Evolutionary conservation across 176 grass and related monocot genomes (phyloP).

Genomic region (Carex scoparia): DNA sequence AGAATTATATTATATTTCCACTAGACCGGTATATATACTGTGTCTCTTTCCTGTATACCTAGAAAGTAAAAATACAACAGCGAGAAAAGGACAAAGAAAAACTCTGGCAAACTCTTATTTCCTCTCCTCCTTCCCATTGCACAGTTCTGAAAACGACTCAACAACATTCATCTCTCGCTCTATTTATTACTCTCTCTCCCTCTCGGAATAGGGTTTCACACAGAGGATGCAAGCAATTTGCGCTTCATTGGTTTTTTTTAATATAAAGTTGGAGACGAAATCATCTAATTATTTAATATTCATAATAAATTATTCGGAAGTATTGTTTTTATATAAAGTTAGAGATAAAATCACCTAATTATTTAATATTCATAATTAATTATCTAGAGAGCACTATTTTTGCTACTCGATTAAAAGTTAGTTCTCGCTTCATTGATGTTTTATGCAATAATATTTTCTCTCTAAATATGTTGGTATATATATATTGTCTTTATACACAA

Average conservation of each 20-base stretch:
- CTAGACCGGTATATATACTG: background rate
- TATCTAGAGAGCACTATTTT: no score
- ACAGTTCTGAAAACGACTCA: slow-evolving; percentile 14
- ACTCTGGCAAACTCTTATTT: slow-evolving; percentile 5
- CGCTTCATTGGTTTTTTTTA: background rate
- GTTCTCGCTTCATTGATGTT: background rate
- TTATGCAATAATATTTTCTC: background rate
- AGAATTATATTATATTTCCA: background rate
- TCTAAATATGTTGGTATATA: background rate
- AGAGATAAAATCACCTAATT: no score
- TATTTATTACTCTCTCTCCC: background rate
- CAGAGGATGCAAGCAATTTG: background rate
- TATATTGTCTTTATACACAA: background rate
- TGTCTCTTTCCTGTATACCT: background rate
- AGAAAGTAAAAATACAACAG: slow-evolving; percentile 4
- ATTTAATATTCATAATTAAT: no score
- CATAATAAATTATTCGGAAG: no score
- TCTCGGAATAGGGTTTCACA: background rate
- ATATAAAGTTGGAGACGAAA: no score
- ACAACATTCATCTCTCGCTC: background rate
- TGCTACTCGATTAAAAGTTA: no score
- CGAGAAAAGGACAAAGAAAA: background rate
- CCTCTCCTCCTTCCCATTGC: background rate
- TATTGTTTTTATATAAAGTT: no score
- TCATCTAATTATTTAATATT: no score